Percentiles rank a stretch among this genome's conserved stretches.
Conservation (phyloP, 208 protist genomes). For the Phytomonas sp. region DNA sequence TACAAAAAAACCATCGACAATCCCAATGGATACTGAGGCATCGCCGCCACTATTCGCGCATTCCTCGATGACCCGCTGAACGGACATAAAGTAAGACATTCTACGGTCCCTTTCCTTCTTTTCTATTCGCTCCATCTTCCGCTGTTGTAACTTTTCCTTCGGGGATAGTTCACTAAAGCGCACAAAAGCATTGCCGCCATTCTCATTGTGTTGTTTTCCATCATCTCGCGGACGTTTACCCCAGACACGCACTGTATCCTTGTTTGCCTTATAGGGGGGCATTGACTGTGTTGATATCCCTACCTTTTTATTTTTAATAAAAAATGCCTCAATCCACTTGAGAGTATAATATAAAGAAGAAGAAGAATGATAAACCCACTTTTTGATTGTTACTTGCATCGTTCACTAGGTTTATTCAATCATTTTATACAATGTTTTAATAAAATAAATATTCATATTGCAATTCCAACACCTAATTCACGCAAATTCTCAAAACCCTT, state of each 20-base stretch:
- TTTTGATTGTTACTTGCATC: neutral
- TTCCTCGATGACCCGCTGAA: slow-evolving; percentile 62
- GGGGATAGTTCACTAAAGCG: slow-evolving; percentile 74
- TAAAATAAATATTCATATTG: neutral
- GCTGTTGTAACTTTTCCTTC: slow-evolving; percentile 50
- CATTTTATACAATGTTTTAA: neutral
- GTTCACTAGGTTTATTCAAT: neutral
- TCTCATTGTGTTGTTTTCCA: slow-evolving; percentile 4
- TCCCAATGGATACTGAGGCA: slow-evolving; percentile 33
- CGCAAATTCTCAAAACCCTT: neutral
- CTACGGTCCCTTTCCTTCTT: slow-evolving; percentile 87
- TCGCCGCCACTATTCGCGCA: slow-evolving; percentile 44
- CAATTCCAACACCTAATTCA: neutral
- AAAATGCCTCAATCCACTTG: neutral
- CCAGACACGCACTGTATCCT: slow-evolving; percentile 6
- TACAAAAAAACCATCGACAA: slow-evolving; percentile 85
- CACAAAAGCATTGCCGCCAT: slow-evolving; percentile 27
- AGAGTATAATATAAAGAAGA: neutral
- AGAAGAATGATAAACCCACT: neutral
- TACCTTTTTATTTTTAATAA: neutral
- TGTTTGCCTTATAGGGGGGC: neutral
- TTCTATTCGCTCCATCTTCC: slow-evolving; percentile 63
- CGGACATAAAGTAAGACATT: slow-evolving; percentile 75
- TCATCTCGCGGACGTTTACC: slow-evolving; percentile 15
- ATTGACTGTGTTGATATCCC: neutral